Base-by-base conservation (phyloP, 352 stramenopile genomes). In the Phytophthora rubi region DNA sequence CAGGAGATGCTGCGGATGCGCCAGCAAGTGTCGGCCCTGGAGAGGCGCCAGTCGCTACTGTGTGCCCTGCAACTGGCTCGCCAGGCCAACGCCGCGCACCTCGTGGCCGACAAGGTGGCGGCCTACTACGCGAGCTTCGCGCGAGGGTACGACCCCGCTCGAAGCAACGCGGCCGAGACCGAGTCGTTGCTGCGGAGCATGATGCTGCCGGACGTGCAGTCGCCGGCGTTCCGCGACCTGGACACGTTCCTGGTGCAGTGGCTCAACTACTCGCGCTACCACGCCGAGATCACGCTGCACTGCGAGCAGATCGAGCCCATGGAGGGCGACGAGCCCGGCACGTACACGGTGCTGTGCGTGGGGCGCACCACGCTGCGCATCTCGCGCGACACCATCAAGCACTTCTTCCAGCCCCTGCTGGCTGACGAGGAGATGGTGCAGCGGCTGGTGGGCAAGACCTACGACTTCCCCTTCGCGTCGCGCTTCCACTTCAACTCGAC, bases 261-360 rank as follows among this genome's bases (percentile, higher is more conserved):
- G 81, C 51, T 71, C n/a, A 77, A 90, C 73, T 90, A 89, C 64
- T 89, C 83, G 30, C 75, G 75, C 49, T 90, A 83, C 61, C 83
- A 90, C 53, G 75, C 83, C 15, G 69, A 77, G 61, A 68, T 90
- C 37, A 54, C 18, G 15, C 67, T 86, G 21, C 39, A 66, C 9
- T 76, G 77, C 39, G 47, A 73, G 30, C 56, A 53, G 30, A 83
- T 90, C 48, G 65, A 83, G 55, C 72, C 68, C 8, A 53, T 88
- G 23, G 71, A 79, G 53, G 77, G 54, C 56, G 73, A 76, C 7
- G 70, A 84, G 16, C 68, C 59, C 30, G 65, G 73, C 26, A 62
- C 71, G 33, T 73, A 83, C 30, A 59, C 79, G 0, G 62, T 89
- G 48, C 81, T 85, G 35, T 85, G 79, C 53, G 56, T 77, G 13